Evolutionary conservation across 495 filamentous ascomycete genomes (phyloP), one percentile per base, ranked within the genome.

Genomic region (Lentithecium fluviatile): DNA sequence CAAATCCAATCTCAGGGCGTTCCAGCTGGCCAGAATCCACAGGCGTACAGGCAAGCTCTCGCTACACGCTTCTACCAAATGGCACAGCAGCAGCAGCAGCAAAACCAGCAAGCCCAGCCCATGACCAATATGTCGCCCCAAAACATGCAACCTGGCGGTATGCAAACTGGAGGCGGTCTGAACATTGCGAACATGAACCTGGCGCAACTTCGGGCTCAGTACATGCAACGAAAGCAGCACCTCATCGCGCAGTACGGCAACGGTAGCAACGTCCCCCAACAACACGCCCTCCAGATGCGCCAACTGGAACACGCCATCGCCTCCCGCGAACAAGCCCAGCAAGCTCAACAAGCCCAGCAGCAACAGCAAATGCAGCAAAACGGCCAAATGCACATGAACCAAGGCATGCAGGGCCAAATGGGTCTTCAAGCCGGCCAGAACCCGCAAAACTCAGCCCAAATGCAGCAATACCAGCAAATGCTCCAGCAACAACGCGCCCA

Each of bases 11-110:
- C 47, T 1, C 34, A 60, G 13, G 58, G 58, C 19, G 25, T 64
- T 34, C 65, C 65, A 12, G 36, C 29, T 8, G 56, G 56, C 40
- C 50, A 56, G 29, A 42, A 68, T 49, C 59, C 65, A n/a, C 50
- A 60, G 15, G 1, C 0, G 20, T 66, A 66, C 48, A 20, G 32
- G 23, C 42, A 58, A n/a, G 10, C 34, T 8, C 47, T 66, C 19
- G 64, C 58, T 8, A 38, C 50, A 12, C 42, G 25, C 24, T 57
- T 55, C 49, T 56, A 55, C 10, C 53, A 60, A 26, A 40, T 48
- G 21, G 47, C 45, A 15, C 45, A 37, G 47, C 47, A 61, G 17
- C 52, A 62, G 23, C 40, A 43, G 13, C 40, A 43, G 15, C 40
- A 43, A 43, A 5, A 43, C 5, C 32, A 26, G 21, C 40, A 43